These are phyloP conservation scores for Brassica nigra DNA, from an alignment of 345 rosid genomes.

Conservation along the genomic window DNA sequence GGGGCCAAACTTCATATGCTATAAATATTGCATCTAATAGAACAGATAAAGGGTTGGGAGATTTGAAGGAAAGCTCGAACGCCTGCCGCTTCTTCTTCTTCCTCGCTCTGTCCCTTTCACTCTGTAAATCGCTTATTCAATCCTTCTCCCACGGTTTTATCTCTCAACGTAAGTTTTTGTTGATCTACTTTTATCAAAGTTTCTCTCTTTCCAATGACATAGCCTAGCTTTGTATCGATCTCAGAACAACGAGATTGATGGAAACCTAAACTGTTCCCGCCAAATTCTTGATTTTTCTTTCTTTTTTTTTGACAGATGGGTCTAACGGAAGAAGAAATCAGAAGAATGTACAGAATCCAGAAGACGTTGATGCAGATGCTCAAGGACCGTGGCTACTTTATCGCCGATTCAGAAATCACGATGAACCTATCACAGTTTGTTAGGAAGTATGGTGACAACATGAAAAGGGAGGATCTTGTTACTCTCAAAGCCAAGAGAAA, in stretches of 20 bases:
- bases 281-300: neutral
- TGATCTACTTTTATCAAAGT: neutral
- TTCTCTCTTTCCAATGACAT: neutral
- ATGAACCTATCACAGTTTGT: slow-evolving; percentile 55
- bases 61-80: neutral
- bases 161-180: neutral
- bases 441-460: slow-evolving; percentile 64
- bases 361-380: slow-evolving; percentile 83
- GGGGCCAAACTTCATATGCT: neutral
- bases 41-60: slow-evolving; percentile 7
- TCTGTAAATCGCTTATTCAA: neutral
- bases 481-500: slow-evolving; percentile 60
- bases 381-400: slow-evolving; percentile 72
- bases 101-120: neutral
- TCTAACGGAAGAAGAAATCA: slow-evolving; percentile 67
- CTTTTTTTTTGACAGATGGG: slow-evolving; percentile 44
- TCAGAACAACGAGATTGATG: neutral
- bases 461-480: slow-evolving; percentile 91
- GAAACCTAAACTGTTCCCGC: neutral
- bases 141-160: neutral
- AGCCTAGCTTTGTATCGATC: neutral
- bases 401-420: slow-evolving; percentile 63
- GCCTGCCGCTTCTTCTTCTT: slow-evolving; percentile 10
- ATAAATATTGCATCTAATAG: neutral
- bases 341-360: slow-evolving; percentile 61